A percentile compares a stretch with the other conserved stretches of the same genome.
These are phyloP conservation scores for Glonium stellatum DNA, from an alignment of 495 filamentous ascomycete species.

Conservation along the genomic window DNA sequence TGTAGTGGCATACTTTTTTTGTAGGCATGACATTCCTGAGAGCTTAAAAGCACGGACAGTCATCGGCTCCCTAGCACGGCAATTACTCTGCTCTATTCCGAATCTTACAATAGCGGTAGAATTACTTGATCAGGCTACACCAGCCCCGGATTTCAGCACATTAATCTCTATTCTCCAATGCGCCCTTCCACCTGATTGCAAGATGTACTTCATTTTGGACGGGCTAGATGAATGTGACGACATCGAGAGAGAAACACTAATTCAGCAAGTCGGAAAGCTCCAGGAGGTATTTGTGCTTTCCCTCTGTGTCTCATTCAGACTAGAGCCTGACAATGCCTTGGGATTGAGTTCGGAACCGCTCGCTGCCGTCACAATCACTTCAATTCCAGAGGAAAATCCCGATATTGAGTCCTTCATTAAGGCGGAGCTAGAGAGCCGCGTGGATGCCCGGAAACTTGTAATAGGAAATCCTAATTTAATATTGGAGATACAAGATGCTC, in stretches of 20 bases:
- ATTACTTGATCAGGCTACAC: constrained; percentile 20
- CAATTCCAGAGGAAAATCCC: constrained; percentile 38
- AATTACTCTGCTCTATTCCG: constrained; percentile 30
- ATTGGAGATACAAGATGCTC: constrained; percentile 34
- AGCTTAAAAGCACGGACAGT: constrained; percentile 38
- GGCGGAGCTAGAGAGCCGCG: constrained; percentile 31
- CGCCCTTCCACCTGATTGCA: constrained; percentile 18
- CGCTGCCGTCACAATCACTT: constrained; percentile 12
- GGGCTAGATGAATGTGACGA: constrained; percentile 38
- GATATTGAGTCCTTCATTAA: constrained; percentile 39
- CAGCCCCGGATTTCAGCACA: constrained; percentile 22
- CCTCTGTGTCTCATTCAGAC: constrained; percentile 35
- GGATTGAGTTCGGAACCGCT: constrained; percentile 18
- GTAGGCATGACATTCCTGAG: constrained; percentile 36
- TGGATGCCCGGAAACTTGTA: constrained; percentile 33
- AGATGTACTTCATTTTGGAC: constrained; percentile 36
- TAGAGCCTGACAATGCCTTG: constrained; percentile 27
- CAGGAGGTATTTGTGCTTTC: constrained; percentile 27
- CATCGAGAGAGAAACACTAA: constrained; percentile 25
- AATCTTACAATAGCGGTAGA: constrained; percentile 18
- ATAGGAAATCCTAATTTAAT: constrained; percentile 37
- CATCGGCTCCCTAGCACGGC: constrained; percentile 38
- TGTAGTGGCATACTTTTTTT: constrained; percentile 43
- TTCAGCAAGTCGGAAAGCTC: constrained; percentile 25
- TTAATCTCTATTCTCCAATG: constrained; percentile 23